A percentile compares a stretch with the other conserved stretches of the same genome.
phyloP scores from a whole-genome alignment of 1,284 basidiomycete genomes.

The Abortiporus biennis region DNA sequence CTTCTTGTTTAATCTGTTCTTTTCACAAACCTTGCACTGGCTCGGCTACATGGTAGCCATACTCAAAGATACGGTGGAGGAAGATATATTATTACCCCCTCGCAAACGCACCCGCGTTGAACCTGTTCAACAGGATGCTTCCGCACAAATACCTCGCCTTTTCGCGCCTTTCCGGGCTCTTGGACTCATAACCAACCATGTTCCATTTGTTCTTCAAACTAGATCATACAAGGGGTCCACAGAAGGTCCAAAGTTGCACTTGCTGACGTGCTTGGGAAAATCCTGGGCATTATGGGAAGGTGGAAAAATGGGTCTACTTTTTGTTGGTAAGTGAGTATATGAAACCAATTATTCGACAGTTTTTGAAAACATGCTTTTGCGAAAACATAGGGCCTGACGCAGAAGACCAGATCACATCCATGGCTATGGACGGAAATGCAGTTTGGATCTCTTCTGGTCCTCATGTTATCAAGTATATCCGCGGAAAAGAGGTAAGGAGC shows the following conservation, averaged over 20 bases:
- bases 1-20: background rate
- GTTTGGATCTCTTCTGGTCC: constrained; percentile 79
- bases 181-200: constrained; percentile 87
- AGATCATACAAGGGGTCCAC: constrained; percentile 84
- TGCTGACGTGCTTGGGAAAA: constrained; percentile 86
- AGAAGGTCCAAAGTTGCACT: constrained; percentile 74
- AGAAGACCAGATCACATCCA: constrained; percentile 63
- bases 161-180: constrained; percentile 96
- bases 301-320: constrained; percentile 86
- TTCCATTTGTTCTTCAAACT: constrained; percentile 87
- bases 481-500: constrained; percentile 77
- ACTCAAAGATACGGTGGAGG: constrained; percentile 13
- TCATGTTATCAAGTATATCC: constrained; percentile 71
- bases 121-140: constrained; percentile 19
- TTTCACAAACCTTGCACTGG: background rate
- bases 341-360: constrained; percentile 4
- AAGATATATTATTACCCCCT: constrained; percentile 21
- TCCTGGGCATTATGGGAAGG: constrained; percentile 98
- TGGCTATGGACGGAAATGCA: constrained; percentile 82
- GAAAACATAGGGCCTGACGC: constrained; percentile 77
- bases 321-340: constrained; percentile 69
- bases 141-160: constrained; percentile 39
- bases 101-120: constrained; percentile 27
- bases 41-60: constrained; percentile 23
- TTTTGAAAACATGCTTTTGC: background rate